phyloP scores from a whole-genome alignment of 2,329 filamentous ascomycete species.

The Harringtonia aguacate region DNA sequence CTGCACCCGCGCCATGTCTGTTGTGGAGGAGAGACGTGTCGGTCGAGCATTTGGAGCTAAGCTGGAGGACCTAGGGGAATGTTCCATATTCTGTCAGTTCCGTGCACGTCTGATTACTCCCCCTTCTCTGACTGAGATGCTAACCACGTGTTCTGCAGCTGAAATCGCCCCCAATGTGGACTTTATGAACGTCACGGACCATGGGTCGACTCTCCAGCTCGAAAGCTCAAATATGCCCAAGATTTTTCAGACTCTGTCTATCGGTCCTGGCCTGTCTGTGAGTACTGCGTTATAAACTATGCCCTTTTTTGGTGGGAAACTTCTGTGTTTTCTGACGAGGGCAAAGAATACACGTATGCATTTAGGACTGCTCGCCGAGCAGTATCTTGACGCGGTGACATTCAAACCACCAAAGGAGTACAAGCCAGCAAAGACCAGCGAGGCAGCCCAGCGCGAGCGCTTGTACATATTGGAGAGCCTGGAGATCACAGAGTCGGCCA shows the following conservation, averaged over 20 bases:
- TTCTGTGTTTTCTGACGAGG: too few relatives aligned
- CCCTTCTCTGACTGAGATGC: slow-evolving; percentile 5
- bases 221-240: slow-evolving; percentile 25
- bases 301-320: neutral
- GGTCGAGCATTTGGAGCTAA: slow-evolving; percentile 30
- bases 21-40: slow-evolving; percentile 39
- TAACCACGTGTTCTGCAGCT: slow-evolving; percentile 18
- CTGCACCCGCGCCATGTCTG: slow-evolving; percentile 40
- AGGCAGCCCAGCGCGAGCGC: slow-evolving; percentile 29
- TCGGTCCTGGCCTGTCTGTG: slow-evolving; percentile 43
- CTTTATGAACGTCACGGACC: slow-evolving; percentile 37
- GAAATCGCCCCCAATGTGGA: slow-evolving; percentile 27
- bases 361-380: slow-evolving; percentile 36
- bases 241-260: slow-evolving; percentile 32
- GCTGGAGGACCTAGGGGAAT: slow-evolving; percentile 28
- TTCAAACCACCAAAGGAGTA: slow-evolving; percentile 39
- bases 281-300: slow-evolving; percentile 9
- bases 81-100: slow-evolving; percentile 36
- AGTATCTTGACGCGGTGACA: slow-evolving; percentile 37
- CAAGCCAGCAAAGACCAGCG: slow-evolving; percentile 31
- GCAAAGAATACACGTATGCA: slow-evolving; percentile 42
- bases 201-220: slow-evolving; percentile 39
- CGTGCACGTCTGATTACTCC: neutral
- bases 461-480: slow-evolving; percentile 32
- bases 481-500: slow-evolving; percentile 28